Percentiles rank a stretch among this genome's conserved stretches.
Evolutionary conservation across 176 grass and related monocot species (phyloP).

Genomic region (Aegilops longissima): DNA sequence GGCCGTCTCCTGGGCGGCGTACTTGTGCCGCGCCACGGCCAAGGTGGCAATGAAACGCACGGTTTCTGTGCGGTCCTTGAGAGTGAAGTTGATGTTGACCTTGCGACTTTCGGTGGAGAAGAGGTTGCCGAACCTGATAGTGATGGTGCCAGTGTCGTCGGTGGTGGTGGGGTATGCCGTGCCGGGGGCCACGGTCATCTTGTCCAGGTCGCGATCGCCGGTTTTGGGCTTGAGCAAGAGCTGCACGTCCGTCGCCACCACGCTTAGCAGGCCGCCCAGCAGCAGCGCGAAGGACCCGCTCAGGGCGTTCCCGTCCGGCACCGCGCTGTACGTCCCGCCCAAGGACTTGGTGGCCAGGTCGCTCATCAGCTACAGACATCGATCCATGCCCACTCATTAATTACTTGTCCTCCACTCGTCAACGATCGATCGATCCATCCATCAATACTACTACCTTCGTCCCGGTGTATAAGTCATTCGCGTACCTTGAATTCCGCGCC

Average conservation of each 20-base stretch:
- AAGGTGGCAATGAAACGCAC: not conserved
- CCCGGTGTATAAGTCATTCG: too few relatives aligned
- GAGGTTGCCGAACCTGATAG: constrained; percentile 20
- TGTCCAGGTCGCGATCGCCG: not conserved
- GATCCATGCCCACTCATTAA: too few relatives aligned
- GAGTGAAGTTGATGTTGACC: constrained; percentile 13
- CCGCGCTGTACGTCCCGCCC: constrained; percentile 1
- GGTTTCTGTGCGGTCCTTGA: not conserved
- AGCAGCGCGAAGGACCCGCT: not conserved
- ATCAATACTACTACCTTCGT: too few relatives aligned
- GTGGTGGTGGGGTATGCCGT: not conserved
- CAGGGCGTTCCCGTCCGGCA: not conserved
- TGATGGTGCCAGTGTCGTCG: not conserved
- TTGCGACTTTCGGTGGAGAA: not conserved
- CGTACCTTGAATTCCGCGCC: not conserved
- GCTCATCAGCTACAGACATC: not conserved
- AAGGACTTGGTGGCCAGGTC: not conserved
- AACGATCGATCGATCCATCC: too few relatives aligned
- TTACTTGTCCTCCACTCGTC: too few relatives aligned
- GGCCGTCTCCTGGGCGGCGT: not conserved
- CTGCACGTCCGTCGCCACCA: not conserved
- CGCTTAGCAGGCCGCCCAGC: not conserved
- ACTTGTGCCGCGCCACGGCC: not conserved
- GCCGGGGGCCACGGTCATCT: not conserved
- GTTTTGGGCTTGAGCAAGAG: not conserved